Conservation (phyloP, 495 filamentous ascomycete species). For the Rusavskia elegans region DNA sequence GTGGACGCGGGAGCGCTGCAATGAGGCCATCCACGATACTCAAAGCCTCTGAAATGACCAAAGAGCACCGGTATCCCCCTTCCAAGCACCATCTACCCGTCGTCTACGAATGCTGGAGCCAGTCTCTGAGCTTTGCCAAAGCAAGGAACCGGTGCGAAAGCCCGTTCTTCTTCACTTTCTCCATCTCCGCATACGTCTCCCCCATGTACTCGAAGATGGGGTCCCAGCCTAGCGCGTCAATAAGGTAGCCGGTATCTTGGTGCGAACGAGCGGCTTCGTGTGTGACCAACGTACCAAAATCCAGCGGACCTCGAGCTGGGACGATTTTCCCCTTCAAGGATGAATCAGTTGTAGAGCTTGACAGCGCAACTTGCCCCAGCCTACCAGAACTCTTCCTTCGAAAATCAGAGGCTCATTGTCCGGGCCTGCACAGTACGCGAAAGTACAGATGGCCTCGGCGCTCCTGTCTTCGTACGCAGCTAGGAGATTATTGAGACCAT, state of each 20-base stretch:
- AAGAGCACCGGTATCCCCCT: background rate
- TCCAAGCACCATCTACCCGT: background rate
- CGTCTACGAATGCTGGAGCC: slow-evolving; percentile 32
- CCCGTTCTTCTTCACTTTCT: slow-evolving; percentile 75
- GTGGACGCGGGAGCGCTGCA: slow-evolving; percentile 54
- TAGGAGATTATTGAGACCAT: slow-evolving; percentile 81
- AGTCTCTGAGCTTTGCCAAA: slow-evolving; percentile 66
- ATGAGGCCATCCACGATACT: background rate
- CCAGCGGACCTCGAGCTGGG: slow-evolving; percentile 50
- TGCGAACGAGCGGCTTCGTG: too few relatives aligned
- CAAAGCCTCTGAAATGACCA: too few relatives aligned
- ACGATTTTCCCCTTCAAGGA: slow-evolving; percentile 51
- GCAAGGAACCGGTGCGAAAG: slow-evolving; percentile 84
- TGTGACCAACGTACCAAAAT: slow-evolving; percentile 53
- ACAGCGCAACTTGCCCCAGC: slow-evolving; percentile 3
- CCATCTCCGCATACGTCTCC: slow-evolving; percentile 96
- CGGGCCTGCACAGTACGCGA: slow-evolving; percentile 78
- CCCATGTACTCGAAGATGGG: slow-evolving; percentile 91
- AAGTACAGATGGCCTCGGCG: slow-evolving; percentile 89
- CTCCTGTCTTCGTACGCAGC: slow-evolving; percentile 77
- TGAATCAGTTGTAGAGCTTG: background rate
- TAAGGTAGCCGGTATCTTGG: background rate
- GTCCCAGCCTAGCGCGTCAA: slow-evolving; percentile 60
- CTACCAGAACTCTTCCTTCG: slow-evolving; percentile 60
- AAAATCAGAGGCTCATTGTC: slow-evolving; percentile 77